Evolutionary conservation across 2,329 filamentous ascomycete genomes (phyloP), one percentile per base, ranked within the genome.

Genomic region (Scolecobasidium constrictum): DNA sequence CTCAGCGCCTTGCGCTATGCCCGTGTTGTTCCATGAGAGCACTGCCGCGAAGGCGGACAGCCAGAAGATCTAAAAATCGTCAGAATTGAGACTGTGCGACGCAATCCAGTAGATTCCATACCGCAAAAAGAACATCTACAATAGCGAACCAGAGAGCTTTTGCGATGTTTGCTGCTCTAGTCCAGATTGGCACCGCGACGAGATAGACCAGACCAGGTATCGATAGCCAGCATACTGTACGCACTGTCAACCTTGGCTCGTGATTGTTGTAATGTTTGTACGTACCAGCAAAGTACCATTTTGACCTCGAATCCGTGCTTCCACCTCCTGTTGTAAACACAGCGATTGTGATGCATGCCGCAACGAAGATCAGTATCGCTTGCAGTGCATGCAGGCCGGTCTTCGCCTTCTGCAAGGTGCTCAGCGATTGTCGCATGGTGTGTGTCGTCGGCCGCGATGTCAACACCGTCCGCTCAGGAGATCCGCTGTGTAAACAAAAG

Each of bases 161-260:
- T 44, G 72, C 71, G 52, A 79, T 75, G 40, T 68, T 66, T 49
- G 66, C 65, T 19, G 74, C 70, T 48, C 75, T 71, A 18, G 68
- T 67, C 70, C 73, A 79, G 62, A 76, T 72, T 4, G 76, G 75
- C 4, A 76, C 71, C 55, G 74, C 74, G 36, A 70, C 65, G 43
- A 77, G 70, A 55, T 78, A 80, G 45, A 78, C 63, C 26, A 78
- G 60, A 20, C 70, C 71, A 11, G 75, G 75, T 34, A 75, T 64
- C 34, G 68, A 71, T 48, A 78, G 56, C 65, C 74, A 78, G 55
- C 75, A 31, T n/a, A 78, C 75, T 78, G 48, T 36, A 6, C n/a
- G 35, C 26, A n/a, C n/a, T 26, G 19, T n/a, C 17, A 28, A n/a
- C 7, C 13, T 42, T 20, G 35, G 34, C 44, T 39, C 41, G 20